Base-by-base conservation (phyloP, 2,329 filamentous ascomycete species). In the Celoporthe dispersa region DNA sequence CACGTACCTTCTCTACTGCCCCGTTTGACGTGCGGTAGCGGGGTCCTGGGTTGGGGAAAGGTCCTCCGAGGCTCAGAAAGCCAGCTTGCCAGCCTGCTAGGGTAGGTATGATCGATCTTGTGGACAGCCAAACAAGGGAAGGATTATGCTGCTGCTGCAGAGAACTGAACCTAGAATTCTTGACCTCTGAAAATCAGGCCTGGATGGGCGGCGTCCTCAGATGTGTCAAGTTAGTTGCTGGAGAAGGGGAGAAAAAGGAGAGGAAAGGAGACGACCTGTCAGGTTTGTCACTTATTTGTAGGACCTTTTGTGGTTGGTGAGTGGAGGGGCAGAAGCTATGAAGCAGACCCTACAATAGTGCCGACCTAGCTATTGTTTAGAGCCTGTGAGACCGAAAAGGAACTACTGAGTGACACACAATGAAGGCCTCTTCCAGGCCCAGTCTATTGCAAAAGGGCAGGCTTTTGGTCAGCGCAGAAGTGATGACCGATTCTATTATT, bases 1-100 rank as follows among this genome's bases (percentile, higher is more conserved):
- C 35, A 68, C 66, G 69, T 68, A 70, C 66, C 69, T 70, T 61
- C 51, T 70, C 61, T 37, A 55, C 33, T 44, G 51, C 57, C 11
- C 63, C 44, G 37, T 31, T 44, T 14, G 61, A 44, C 64, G 48
- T 64, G 53, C 55, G 25, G 11, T 44, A 25, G 55, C 16, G 41
- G 39, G 62, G 25, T 33, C 16, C 25, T 25, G 16, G 39, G 3
- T 44, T 31, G 22, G 62, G 62, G 41, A 33, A 33, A 28, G 41
- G 62, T 19, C 41, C 28, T 35, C 39, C 44, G 28, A 48, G 37
- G 28, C 22, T 11, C 11, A 28, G 62, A 48, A 67, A 67, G 68
- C 64, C 51, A 16, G n/a, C 51, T 28, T 28, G n/a, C n/a, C 11
- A 14, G 25, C n/a, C 12, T 55, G 4, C 51, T 12, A 53, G 51